These are phyloP conservation scores for Populus davidiana DNA, from an alignment of 345 rosid species.

Conservation along the genomic window DNA sequence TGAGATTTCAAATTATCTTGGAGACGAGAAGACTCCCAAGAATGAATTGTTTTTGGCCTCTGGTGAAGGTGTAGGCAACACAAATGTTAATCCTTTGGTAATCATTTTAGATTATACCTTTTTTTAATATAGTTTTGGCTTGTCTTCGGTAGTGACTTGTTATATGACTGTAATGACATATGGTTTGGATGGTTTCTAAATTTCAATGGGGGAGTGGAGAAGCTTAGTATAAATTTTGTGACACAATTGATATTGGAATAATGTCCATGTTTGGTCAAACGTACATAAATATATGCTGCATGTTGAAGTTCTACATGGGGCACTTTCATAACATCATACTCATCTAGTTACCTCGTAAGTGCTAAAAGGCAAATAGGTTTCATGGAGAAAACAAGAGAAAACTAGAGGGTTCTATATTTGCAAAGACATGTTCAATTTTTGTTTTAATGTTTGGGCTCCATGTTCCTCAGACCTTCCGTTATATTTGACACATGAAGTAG, in stretches of 20 bases:
- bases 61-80: slow-evolving; percentile 74
- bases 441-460: neutral
- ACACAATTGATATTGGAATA: neutral
- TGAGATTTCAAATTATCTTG: slow-evolving; percentile 53
- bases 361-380: neutral
- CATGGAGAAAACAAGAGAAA: neutral
- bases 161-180: neutral
- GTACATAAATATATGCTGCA: neutral
- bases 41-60: slow-evolving; percentile 84
- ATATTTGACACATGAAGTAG: neutral
- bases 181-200: neutral
- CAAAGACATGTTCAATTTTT: neutral
- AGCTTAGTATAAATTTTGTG: neutral
- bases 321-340: neutral
- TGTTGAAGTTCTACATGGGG: neutral
- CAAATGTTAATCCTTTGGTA: slow-evolving; percentile 77
- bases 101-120: slow-evolving; percentile 17
- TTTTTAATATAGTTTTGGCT: neutral
- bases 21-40: slow-evolving; percentile 26
- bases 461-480: neutral
- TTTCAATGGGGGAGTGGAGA: neutral
- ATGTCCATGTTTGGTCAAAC: neutral
- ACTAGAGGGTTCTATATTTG: neutral
- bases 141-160: neutral
- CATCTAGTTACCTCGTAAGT: neutral